These are phyloP conservation scores for Podospora appendiculata DNA, from an alignment of 495 filamentous ascomycete genomes.

Conservation along the genomic window DNA sequence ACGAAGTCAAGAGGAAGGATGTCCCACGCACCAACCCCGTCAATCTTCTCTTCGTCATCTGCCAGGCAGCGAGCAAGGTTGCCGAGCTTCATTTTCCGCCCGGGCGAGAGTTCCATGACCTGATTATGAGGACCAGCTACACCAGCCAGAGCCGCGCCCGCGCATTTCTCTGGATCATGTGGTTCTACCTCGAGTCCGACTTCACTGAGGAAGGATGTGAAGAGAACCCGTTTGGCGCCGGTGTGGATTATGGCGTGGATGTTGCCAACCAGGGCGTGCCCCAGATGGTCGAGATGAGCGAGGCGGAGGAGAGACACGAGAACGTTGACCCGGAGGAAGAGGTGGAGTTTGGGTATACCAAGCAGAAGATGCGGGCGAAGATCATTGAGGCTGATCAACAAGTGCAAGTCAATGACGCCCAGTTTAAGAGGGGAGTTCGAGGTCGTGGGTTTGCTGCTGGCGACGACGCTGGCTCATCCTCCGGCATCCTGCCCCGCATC, in stretches of 20 bases:
- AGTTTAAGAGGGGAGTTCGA: conserved; percentile 36
- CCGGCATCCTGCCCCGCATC: conserved; percentile 40
- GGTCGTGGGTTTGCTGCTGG: conserved; percentile 21
- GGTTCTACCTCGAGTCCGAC: conserved; percentile 98
- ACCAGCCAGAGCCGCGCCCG: conserved; percentile 77
- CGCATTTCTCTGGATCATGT: conserved; percentile 96
- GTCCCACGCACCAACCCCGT: conserved; percentile 92
- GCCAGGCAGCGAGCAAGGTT: conserved; percentile 82
- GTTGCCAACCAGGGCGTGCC: conserved; percentile 74
- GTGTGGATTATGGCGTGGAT: conserved; percentile 54
- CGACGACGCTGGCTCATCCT: conserved; percentile 58
- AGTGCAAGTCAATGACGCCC: conserved; percentile 36
- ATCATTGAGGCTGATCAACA: conserved; percentile 48
- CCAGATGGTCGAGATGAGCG: conserved; percentile 63
- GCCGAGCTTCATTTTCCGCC: conserved; percentile 88
- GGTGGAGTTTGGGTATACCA: conserved; percentile 75
- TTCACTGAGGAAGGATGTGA: conserved; percentile 75
- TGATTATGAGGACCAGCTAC: conserved; percentile 81
- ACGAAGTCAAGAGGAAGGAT: conserved; percentile 60
- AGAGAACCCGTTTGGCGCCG: conserved; percentile 84
- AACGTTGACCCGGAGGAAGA: conserved; percentile 89
- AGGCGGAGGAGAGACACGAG: conserved; percentile 69
- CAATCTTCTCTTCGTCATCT: conserved; percentile 91
- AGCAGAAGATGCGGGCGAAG: conserved; percentile 76
- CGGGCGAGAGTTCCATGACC: conserved; percentile 85